A percentile compares a stretch with the other conserved stretches of the same genome.
phyloP scores from a whole-genome alignment of 805 yeast genomes.

The Saturnispora mendoncae region DNA sequence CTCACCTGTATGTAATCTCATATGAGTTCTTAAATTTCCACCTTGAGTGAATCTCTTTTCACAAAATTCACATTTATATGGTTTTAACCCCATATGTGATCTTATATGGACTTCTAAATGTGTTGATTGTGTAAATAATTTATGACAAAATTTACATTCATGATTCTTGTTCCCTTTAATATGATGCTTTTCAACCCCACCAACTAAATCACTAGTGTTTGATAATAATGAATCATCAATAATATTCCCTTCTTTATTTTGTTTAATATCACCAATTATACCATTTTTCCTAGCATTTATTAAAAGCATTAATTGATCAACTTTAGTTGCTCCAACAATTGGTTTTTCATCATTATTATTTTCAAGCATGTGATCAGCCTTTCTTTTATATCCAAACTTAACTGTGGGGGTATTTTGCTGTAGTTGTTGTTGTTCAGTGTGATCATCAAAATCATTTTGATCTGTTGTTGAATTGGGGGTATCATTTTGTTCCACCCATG shows the following conservation, averaged over 20 bases:
- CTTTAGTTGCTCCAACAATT: slow-evolving; percentile 75
- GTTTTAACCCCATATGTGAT: slow-evolving; percentile 80
- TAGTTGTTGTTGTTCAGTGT: too few species aligned
- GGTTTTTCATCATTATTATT: slow-evolving; percentile 46
- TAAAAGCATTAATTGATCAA: slow-evolving; percentile 84
- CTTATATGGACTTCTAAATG: slow-evolving; percentile 85
- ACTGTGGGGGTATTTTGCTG: not conserved
- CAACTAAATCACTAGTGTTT: slow-evolving; percentile 57
- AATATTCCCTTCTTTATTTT: slow-evolving; percentile 62
- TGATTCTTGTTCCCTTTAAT: slow-evolving; percentile 42
- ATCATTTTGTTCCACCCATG: not conserved
- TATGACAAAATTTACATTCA: slow-evolving; percentile 70
- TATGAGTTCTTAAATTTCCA: slow-evolving; percentile 80
- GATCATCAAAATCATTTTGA: too few species aligned
- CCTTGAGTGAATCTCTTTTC: slow-evolving; percentile 83
- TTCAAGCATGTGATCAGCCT: not conserved
- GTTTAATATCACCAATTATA: slow-evolving; percentile 51
- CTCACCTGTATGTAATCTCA: slow-evolving; percentile 84
- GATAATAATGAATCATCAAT: slow-evolving; percentile 29
- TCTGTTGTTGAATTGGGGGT: too few species aligned
- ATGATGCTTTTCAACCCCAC: slow-evolving; percentile 67
- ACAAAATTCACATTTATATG: slow-evolving; percentile 72
- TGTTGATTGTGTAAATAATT: slow-evolving; percentile 80
- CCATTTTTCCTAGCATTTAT: slow-evolving; percentile 84
- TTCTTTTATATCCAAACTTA: too few species aligned